These are phyloP conservation scores for Clitopilus hobsonii DNA, from an alignment of 768 basidiomycete genomes.

Conservation along the genomic window DNA sequence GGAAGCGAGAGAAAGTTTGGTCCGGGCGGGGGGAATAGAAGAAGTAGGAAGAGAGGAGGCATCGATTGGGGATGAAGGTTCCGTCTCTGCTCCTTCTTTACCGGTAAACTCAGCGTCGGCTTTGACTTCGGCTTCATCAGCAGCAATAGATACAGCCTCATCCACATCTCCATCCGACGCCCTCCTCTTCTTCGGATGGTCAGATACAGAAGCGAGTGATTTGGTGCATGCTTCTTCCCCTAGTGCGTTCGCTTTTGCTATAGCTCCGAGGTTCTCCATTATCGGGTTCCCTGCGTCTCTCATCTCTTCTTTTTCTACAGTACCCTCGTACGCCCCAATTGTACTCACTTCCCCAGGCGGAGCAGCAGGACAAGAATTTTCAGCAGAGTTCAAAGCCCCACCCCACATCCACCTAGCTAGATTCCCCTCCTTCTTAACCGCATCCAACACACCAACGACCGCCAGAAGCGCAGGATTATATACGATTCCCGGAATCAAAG, in stretches of 20 bases:
- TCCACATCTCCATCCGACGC: not conserved
- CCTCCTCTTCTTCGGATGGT: not conserved
- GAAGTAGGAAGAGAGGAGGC: not conserved
- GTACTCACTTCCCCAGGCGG: too few relatives aligned
- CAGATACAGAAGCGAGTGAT: not conserved
- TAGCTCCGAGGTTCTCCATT: too few relatives aligned
- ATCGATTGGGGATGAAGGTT: too few relatives aligned
- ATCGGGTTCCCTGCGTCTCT: not conserved
- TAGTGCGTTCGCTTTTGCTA: too few relatives aligned
- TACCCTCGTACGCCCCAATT: not conserved
- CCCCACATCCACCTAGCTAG: slow-evolving; percentile 61
- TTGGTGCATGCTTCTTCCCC: too few relatives aligned
- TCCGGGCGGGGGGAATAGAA: too few relatives aligned
- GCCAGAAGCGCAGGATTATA: slow-evolving; percentile 59
- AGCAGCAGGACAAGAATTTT: too few relatives aligned
- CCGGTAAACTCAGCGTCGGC: not conserved
- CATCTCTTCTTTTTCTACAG: not conserved
- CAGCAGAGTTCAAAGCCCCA: slow-evolving; percentile 33
- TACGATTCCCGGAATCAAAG: not conserved
- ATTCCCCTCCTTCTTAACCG: slow-evolving; percentile 51
- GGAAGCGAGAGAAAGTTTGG: too few relatives aligned
- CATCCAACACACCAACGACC: slow-evolving; percentile 66
- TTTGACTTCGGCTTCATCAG: not conserved
- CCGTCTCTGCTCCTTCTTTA: too few relatives aligned
- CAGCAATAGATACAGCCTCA: not conserved